Percentiles rank a stretch among this genome's conserved stretches.
These are phyloP conservation scores for Leishmania tropica DNA, from an alignment of 208 protist species.

Conservation along the genomic window DNA sequence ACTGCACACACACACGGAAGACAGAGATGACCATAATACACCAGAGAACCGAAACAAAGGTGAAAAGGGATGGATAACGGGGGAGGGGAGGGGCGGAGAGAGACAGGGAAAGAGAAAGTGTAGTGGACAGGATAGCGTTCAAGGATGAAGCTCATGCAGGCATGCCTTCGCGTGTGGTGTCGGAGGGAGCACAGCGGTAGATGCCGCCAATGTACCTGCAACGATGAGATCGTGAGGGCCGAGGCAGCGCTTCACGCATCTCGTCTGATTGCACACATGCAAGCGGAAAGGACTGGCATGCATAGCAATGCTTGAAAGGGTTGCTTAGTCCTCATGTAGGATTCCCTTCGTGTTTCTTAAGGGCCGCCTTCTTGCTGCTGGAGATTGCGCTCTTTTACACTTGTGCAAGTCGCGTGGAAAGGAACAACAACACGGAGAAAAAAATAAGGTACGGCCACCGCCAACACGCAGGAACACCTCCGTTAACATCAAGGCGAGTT, in stretches of 20 bases:
- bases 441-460: not conserved
- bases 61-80: not conserved
- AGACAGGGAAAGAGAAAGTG: not conserved
- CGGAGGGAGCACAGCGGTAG: not conserved
- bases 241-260: not conserved
- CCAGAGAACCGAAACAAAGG: not conserved
- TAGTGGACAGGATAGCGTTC: not conserved
- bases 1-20: not conserved
- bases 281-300: not conserved
- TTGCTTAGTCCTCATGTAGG: not conserved
- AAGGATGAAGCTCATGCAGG: not conserved
- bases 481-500: not conserved
- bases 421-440: not conserved
- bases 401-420: not conserved
- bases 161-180: not conserved
- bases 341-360: not conserved
- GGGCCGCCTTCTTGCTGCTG: not conserved
- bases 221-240: not conserved
- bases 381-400: not conserved
- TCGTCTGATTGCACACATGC: not conserved
- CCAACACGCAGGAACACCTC: not conserved
- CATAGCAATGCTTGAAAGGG: not conserved
- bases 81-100: not conserved
- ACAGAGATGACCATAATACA: not conserved
- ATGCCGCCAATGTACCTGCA: too few relatives aligned